These are phyloP conservation scores for Fonsecaea monophora DNA, from an alignment of 2,329 filamentous ascomycete genomes.

Conservation along the genomic window DNA sequence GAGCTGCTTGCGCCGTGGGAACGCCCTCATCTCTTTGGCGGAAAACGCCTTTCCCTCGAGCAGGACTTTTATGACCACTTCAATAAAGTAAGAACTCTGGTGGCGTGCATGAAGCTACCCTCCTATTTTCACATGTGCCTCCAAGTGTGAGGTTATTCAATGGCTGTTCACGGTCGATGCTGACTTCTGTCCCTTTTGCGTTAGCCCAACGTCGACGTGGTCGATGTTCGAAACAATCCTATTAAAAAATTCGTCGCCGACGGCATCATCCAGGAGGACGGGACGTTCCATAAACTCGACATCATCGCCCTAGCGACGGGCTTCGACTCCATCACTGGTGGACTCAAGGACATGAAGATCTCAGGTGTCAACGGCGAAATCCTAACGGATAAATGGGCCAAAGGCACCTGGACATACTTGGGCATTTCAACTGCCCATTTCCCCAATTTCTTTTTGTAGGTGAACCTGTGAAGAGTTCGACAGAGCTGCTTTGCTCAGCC, in stretches of 20 bases:
- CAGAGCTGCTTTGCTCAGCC: too few species aligned
- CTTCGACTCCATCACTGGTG: conserved; percentile 53
- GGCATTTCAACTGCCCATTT: conserved; percentile 52
- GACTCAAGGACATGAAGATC: conserved; percentile 51
- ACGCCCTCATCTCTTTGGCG: conserved; percentile 62
- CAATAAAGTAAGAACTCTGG: conserved; percentile 41
- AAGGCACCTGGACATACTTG: conserved; percentile 49
- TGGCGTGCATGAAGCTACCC: neutral
- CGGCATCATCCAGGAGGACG: conserved; percentile 51
- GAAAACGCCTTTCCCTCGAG: conserved; percentile 59
- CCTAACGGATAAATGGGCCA: conserved; percentile 47
- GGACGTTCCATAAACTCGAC: conserved; percentile 50
- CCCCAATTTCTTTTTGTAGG: conserved; percentile 55
- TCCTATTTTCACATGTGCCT: neutral
- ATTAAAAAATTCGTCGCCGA: conserved; percentile 50
- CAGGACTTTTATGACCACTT: conserved; percentile 60
- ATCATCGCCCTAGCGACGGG: conserved; percentile 53
- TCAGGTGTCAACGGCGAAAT: conserved; percentile 45
- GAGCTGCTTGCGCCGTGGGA: conserved; percentile 62
- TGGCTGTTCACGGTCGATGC: neutral
- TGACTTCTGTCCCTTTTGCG: conserved; percentile 37
- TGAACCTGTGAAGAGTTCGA: neutral
- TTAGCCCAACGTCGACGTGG: conserved; percentile 54
- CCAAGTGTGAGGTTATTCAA: too few species aligned
- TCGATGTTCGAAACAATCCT: conserved; percentile 52